phyloP scores from a whole-genome alignment of 768 basidiomycete genomes.

The Boletus edulis region DNA sequence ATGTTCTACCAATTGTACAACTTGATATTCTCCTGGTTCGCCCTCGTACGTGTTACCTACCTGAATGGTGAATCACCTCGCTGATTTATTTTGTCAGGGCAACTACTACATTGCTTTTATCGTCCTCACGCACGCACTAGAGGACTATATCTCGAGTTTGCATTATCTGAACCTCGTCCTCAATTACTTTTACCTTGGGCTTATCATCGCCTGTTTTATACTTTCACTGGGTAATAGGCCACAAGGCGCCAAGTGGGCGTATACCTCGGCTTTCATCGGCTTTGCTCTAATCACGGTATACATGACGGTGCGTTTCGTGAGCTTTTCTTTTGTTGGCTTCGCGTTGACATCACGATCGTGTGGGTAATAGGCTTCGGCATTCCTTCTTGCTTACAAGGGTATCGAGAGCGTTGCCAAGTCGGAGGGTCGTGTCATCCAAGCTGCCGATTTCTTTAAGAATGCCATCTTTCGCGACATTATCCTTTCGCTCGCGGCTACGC shows the following conservation, averaged over 20 bases:
- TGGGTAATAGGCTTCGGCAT: conserved; percentile 59
- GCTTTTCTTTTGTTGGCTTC: conserved; percentile 1
- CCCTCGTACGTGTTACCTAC: conserved; percentile 49
- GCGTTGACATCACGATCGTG: background rate
- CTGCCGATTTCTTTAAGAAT: conserved; percentile 71
- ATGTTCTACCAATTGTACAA: conserved; percentile 90
- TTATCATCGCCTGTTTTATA: conserved; percentile 85
- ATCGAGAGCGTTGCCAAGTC: conserved; percentile 56
- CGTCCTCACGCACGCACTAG: conserved; percentile 73
- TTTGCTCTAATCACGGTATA: conserved; percentile 93
- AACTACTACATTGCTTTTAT: conserved; percentile 91
- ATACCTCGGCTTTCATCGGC: conserved; percentile 80
- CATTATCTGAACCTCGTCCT: conserved; percentile 73
- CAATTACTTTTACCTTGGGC: conserved; percentile 83
- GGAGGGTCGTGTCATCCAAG: conserved; percentile 44
- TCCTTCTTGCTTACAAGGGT: conserved; percentile 82
- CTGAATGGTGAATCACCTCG: background rate
- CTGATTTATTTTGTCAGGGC: conserved; percentile 43
- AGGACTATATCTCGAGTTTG: conserved; percentile 59
- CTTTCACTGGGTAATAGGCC: conserved; percentile 89
- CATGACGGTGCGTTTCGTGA: conserved; percentile 69
- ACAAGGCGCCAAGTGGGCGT: conserved; percentile 85
- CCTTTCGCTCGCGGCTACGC: conserved; percentile 80
- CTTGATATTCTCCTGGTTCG: conserved; percentile 90
- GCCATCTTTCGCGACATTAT: conserved; percentile 84